Conservation (phyloP, 257 asterid genomes). For the Ajuga chamaepitys region DNA sequence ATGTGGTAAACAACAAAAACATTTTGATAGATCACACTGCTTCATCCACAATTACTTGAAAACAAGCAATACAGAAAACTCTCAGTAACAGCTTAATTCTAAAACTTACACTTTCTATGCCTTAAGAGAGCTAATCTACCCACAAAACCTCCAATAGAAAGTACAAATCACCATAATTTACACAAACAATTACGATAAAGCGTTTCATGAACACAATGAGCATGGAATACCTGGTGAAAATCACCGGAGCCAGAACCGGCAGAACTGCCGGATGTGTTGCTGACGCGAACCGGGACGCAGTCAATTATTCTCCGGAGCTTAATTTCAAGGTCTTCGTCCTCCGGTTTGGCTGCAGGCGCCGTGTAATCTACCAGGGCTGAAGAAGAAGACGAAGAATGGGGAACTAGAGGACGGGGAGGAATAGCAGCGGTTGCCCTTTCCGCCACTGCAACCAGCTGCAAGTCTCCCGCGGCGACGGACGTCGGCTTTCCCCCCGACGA, state of each 20-base stretch:
- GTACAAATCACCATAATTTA: background rate
- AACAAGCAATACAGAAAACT: background rate
- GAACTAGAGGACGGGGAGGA: slow-evolving; percentile 43
- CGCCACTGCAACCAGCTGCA: slow-evolving; percentile 53
- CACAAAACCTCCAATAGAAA: background rate
- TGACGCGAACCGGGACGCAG: slow-evolving; percentile 91
- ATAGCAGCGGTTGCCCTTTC: slow-evolving; percentile 36
- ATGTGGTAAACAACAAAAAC: background rate
- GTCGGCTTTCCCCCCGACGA: slow-evolving; percentile 44
- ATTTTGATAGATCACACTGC: no score
- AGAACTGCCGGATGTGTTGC: slow-evolving; percentile 93
- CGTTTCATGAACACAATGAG: background rate
- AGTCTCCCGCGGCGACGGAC: slow-evolving; percentile 51
- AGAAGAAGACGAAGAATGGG: slow-evolving; percentile 29
- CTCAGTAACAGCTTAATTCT: background rate
- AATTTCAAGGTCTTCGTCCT: slow-evolving; percentile 89
- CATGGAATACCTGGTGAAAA: slow-evolving; percentile 80
- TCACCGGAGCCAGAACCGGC: slow-evolving; percentile 99
- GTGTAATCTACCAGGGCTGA: slow-evolving; percentile 69
- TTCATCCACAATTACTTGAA: background rate
- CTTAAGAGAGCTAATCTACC: background rate
- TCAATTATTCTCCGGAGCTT: slow-evolving; percentile 95
- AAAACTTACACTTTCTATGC: no score
- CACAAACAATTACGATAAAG: background rate
- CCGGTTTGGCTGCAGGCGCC: slow-evolving; percentile 55